Conservation (phyloP, 2,329 filamentous ascomycete species). For the Alternaria novae-zelandiae region DNA sequence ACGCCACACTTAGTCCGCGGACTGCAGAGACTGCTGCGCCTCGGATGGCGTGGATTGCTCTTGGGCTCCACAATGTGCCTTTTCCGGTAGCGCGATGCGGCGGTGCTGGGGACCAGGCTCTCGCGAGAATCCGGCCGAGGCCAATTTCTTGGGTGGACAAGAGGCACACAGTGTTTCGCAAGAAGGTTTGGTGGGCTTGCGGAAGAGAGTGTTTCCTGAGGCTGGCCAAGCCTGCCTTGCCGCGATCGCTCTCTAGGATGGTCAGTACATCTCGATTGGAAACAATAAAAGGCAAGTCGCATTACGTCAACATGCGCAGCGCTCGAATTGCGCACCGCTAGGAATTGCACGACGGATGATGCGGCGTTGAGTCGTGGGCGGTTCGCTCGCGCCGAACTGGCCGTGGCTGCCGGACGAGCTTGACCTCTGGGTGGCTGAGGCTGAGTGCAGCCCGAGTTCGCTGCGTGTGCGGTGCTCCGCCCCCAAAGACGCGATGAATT, state of each 20-base stretch:
- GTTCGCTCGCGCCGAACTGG: conserved; percentile 17
- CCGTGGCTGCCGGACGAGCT: conserved; percentile 26
- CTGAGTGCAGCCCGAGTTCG: conserved; percentile 40
- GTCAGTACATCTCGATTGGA: neutral
- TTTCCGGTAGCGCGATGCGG: conserved; percentile 9
- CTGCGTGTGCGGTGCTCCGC: conserved; percentile 32
- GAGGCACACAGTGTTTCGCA: conserved; percentile 27
- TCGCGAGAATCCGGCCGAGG: conserved; percentile 13
- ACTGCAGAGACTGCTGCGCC: conserved; percentile 20
- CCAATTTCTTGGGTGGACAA: neutral
- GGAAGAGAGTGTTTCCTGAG: conserved; percentile 29
- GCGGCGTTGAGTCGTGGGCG: conserved; percentile 9
- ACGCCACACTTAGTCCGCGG: conserved; percentile 20
- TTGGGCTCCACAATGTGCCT: conserved; percentile 9
- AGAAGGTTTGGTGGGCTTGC: conserved; percentile 13
- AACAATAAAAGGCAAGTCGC: neutral
- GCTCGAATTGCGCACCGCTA: conserved; percentile 1
- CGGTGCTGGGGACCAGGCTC: conserved; percentile 1
- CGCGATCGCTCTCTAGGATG: conserved; percentile 1
- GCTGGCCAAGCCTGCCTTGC: conserved; percentile 4
- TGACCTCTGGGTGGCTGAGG: conserved; percentile 31
- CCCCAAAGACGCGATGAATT: conserved; percentile 24
- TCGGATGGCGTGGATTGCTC: conserved; percentile 13
- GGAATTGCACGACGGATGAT: conserved; percentile 13
- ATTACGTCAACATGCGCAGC: neutral